Evolutionary conservation across 2,329 filamentous ascomycete species (phyloP).

Genomic region (Chaetomium sp.): DNA sequence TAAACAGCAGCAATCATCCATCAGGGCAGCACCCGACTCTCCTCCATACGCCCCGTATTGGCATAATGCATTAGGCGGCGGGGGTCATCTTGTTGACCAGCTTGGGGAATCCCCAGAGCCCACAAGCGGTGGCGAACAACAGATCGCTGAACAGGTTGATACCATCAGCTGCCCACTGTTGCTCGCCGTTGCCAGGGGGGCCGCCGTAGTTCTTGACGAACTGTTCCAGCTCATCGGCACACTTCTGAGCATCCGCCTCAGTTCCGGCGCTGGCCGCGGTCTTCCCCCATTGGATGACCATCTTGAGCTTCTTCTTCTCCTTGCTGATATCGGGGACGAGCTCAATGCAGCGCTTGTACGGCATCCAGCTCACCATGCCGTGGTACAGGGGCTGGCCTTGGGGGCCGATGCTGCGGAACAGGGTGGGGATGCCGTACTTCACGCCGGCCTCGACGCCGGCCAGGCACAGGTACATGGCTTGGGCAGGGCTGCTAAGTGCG

Average conservation of each 20-base stretch:
- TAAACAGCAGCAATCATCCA: not conserved
- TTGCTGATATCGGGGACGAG: not conserved
- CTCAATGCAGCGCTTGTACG: not conserved
- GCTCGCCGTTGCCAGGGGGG: not conserved
- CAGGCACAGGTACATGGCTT: conserved; percentile 5
- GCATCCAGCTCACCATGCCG: conserved; percentile 4
- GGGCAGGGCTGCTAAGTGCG: not conserved
- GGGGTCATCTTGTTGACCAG: not conserved
- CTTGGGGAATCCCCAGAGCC: not conserved
- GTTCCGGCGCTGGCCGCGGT: not conserved
- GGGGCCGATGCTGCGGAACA: not conserved
- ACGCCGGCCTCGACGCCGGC: not conserved
- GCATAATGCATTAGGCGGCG: not conserved
- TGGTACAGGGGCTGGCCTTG: not conserved
- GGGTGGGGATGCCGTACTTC: not conserved
- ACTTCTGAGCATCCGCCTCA: not conserved
- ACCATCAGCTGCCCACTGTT: conserved; percentile 7
- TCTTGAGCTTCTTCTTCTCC: not conserved
- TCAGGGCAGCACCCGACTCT: not conserved
- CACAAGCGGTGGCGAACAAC: not conserved
- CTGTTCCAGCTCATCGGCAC: not conserved
- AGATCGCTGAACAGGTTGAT: not conserved
- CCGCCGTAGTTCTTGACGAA: conserved; percentile 3
- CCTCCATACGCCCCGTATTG: not conserved
- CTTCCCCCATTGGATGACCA: conserved; percentile 12